phyloP scores from a whole-genome alignment of 2,329 filamentous ascomycete genomes.

The Apiospora aurea region DNA sequence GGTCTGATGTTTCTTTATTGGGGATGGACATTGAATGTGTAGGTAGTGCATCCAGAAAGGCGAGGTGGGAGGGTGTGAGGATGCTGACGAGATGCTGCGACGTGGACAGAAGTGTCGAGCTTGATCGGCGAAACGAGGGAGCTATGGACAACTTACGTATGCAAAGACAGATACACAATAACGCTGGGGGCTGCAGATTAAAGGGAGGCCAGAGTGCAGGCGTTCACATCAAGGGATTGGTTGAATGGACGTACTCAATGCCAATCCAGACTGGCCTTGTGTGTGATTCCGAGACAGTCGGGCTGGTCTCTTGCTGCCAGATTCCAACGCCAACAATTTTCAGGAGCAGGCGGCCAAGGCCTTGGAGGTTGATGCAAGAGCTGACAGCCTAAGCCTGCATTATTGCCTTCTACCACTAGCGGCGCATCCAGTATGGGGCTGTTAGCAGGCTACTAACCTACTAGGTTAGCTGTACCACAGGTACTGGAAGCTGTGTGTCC shows the following conservation, averaged over 20 bases:
- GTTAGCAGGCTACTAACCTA: neutral
- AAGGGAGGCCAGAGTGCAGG: neutral
- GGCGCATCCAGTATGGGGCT: neutral
- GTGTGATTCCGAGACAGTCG: neutral
- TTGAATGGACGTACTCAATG: neutral
- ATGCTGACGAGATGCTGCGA: neutral
- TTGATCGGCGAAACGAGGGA: neutral
- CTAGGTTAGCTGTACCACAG: neutral
- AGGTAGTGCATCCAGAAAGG: neutral
- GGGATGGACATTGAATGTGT: neutral
- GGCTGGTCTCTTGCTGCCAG: neutral
- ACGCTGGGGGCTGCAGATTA: neutral
- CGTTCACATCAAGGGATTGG: conserved; percentile 7
- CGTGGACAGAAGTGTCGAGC: conserved; percentile 5
- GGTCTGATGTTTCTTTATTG: neutral
- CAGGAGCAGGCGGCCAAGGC: conserved; percentile 4
- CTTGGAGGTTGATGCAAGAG: neutral
- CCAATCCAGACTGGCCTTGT: neutral
- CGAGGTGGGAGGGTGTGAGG: neutral
- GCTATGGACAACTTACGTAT: conserved; percentile 18
- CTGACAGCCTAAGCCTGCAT: conserved; percentile 9
- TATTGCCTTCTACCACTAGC: neutral
- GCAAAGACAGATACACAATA: neutral
- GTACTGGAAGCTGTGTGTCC: too few species aligned
- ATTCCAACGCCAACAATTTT: neutral